Percentiles rank a stretch among this genome's conserved stretches.
Evolutionary conservation across 345 rosid genomes (phyloP).

Genomic region (Lumnitzera littorea): DNA sequence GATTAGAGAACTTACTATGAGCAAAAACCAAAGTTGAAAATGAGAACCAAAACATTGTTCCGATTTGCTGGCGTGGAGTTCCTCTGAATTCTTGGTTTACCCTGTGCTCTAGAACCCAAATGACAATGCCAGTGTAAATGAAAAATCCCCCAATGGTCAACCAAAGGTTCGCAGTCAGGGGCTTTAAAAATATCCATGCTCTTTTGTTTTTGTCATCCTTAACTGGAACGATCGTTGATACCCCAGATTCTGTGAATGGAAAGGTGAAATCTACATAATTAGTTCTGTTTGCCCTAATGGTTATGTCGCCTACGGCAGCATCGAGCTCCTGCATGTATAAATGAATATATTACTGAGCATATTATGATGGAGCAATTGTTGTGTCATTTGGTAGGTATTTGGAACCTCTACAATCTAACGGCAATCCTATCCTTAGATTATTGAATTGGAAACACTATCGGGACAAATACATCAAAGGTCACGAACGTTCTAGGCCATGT

Average conservation of each 20-base stretch:
- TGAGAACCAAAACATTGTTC: conserved; percentile 27
- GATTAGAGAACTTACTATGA: conserved; percentile 18
- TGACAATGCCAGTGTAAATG: conserved; percentile 20
- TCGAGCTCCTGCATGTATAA: conserved; percentile 5
- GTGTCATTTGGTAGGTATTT: no score
- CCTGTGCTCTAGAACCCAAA: conserved; percentile 30
- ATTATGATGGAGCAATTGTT: no score
- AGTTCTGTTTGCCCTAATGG: conserved; percentile 15
- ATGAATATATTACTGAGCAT: no score
- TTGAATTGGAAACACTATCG: no score
- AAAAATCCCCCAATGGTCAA: conserved; percentile 11
- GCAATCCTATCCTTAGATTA: no score
- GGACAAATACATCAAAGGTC: no score
- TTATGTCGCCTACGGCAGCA: conserved; percentile 23
- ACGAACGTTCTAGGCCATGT: no score
- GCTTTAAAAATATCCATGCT: conserved; percentile 38
- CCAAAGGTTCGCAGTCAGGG: conserved; percentile 36
- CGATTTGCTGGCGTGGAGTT: conserved; percentile 9
- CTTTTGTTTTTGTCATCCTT: not conserved
- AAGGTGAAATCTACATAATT: conserved; percentile 28
- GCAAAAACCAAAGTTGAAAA: conserved; percentile 29
- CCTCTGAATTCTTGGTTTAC: conserved; percentile 22
- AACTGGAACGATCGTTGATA: conserved; percentile 26
- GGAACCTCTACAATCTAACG: no score
- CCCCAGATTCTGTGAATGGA: conserved; percentile 29